A percentile compares a stretch with the other conserved stretches of the same genome.
phyloP scores from a whole-genome alignment of 192 early-diverging fungal species.

The Haplosporangium gracile region DNA sequence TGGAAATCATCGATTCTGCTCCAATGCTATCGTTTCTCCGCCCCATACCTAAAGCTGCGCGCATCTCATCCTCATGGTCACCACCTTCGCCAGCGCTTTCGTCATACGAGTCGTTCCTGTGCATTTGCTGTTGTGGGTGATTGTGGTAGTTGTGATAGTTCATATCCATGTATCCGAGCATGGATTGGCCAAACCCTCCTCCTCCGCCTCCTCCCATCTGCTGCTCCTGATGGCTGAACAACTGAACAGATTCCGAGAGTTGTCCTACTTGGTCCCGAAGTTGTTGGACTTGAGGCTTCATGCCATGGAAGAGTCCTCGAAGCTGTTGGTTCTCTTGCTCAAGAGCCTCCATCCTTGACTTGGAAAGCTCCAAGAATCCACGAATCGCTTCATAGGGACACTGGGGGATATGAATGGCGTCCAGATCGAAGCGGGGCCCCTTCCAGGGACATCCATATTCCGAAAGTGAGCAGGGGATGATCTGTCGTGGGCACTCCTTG shows the following conservation, averaged over 20 bases:
- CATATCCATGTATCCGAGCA: constrained; percentile 34
- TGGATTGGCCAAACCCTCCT: constrained; percentile 9
- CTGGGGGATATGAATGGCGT: constrained; percentile 56
- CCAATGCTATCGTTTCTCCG: constrained; percentile 38
- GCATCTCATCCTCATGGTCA: constrained; percentile 23
- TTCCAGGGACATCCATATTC: constrained; percentile 74
- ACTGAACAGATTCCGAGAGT: constrained; percentile 48
- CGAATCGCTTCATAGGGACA: constrained; percentile 76
- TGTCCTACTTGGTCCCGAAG: constrained; percentile 44
- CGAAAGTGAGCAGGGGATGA: constrained; percentile 56
- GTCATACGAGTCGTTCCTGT: constrained; percentile 27
- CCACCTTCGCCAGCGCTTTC: neutral
- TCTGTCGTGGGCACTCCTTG: constrained; percentile 57
- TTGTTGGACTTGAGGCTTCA: constrained; percentile 40
- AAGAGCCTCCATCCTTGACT: constrained; percentile 56
- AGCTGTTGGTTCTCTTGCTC: constrained; percentile 64
- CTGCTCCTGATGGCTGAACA: constrained; percentile 43
- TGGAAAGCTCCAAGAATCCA: constrained; percentile 62
- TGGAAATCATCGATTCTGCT: constrained; percentile 35
- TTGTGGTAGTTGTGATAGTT: constrained; percentile 13
- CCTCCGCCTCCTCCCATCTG: constrained; percentile 13
- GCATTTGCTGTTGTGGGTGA: constrained; percentile 4
- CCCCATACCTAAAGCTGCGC: neutral
- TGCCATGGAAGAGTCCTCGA: constrained; percentile 44
- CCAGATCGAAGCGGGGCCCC: constrained; percentile 58